phyloP scores from a whole-genome alignment of 768 basidiomycete genomes.

The Kockovaella imperatae region DNA sequence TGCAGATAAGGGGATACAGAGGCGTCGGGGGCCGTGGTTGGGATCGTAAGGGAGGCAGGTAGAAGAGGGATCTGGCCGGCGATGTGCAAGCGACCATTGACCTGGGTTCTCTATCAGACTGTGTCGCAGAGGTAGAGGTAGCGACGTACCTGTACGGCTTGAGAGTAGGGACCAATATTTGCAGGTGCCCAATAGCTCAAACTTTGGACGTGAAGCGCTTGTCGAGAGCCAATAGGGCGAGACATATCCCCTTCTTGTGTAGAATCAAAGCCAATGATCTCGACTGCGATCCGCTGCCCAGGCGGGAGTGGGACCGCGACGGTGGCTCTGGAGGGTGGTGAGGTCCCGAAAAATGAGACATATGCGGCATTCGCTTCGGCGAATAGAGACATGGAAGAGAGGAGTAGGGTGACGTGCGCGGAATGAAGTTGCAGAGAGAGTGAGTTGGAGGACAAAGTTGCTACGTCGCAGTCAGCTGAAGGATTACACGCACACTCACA shows the following conservation, averaged over 20 bases:
- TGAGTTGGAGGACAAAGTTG: neutral
- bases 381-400: conserved; percentile 73
- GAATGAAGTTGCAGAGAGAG: conserved; percentile 54
- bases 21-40: conserved; percentile 48
- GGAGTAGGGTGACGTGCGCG: conserved; percentile 69
- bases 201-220: conserved; percentile 85
- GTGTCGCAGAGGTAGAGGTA: neutral
- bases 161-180: conserved; percentile 97
- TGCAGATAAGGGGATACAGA: conserved; percentile 47
- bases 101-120: conserved; percentile 43
- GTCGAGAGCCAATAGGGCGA: conserved; percentile 46
- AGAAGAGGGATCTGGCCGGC: conserved; percentile 93
- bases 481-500: conserved; percentile 48
- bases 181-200: conserved; percentile 98
- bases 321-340: conserved; percentile 91
- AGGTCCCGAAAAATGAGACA: conserved; percentile 71
- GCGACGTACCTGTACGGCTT: conserved; percentile 66
- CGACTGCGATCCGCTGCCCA: conserved; percentile 58
- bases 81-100: conserved; percentile 67
- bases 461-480: neutral
- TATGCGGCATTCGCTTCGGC: conserved; percentile 69
- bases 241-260: neutral
- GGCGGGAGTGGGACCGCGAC: conserved; percentile 66
- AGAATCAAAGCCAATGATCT: conserved; percentile 66
- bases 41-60: conserved; percentile 63